Evolutionary conservation across 306 rosid genomes (phyloP).

Genomic region (Corylus heterophylla): DNA sequence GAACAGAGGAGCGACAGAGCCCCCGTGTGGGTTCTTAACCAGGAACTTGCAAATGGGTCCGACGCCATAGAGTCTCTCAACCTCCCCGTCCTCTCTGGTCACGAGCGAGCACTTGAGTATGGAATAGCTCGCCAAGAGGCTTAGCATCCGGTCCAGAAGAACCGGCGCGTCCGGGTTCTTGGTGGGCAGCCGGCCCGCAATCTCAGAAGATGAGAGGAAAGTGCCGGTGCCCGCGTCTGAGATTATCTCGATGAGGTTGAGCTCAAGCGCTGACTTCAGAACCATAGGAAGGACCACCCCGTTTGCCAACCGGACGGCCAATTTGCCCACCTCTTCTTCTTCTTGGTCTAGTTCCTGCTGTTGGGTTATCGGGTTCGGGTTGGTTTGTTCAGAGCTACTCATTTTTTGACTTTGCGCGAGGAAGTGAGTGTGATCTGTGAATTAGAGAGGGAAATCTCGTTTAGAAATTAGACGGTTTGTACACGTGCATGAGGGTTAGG

Average conservation of each 20-base stretch:
- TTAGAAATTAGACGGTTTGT: too few relatives aligned
- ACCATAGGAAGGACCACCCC: slow-evolving; percentile 20
- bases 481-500: too few relatives aligned
- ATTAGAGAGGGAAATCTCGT: not conserved
- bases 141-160: slow-evolving; percentile 36
- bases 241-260: slow-evolving; percentile 30
- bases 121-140: slow-evolving; percentile 33
- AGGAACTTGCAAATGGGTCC: slow-evolving; percentile 19
- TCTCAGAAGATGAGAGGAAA: slow-evolving; percentile 29
- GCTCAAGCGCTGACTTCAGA: slow-evolving; percentile 33
- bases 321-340: slow-evolving; percentile 24
- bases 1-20: slow-evolving; percentile 27
- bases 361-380: not conserved
- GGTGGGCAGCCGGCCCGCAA: slow-evolving; percentile 25
- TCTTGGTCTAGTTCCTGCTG: not conserved
- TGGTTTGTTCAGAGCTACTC: not conserved
- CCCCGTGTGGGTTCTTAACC: slow-evolving; percentile 13
- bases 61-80: slow-evolving; percentile 26
- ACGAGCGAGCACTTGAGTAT: slow-evolving; percentile 24
- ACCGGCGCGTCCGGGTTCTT: slow-evolving; percentile 19
- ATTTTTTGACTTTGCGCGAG: not conserved
- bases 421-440: not conserved
- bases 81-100: not conserved
- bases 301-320: slow-evolving; percentile 26
- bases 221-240: slow-evolving; percentile 22